phyloP scores from a whole-genome alignment of 2,329 filamentous ascomycete genomes.

The Uncinocarpus reesii region DNA sequence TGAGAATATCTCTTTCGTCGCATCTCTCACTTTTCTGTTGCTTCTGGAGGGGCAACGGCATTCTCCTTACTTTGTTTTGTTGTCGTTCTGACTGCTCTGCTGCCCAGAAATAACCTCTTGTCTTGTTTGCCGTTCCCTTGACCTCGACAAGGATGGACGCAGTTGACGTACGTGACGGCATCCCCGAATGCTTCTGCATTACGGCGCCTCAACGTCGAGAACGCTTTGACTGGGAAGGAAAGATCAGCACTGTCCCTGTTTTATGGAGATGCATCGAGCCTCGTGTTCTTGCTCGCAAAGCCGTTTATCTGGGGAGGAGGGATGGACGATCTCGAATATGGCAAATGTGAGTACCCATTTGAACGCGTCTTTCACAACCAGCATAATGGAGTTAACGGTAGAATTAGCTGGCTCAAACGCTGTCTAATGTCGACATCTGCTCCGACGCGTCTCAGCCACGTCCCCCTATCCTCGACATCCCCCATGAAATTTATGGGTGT shows the following conservation, averaged over 20 bases:
- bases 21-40: neutral
- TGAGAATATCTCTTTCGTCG: neutral
- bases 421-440: neutral
- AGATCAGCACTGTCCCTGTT: constrained; percentile 6
- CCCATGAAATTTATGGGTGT: constrained; percentile 8
- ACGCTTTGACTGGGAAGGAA: constrained; percentile 12
- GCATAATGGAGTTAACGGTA: neutral
- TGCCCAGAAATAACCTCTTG: neutral
- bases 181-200: constrained; percentile 10
- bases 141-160: neutral
- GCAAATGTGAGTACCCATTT: neutral
- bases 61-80: neutral
- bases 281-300: constrained; percentile 5
- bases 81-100: neutral
- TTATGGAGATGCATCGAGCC: constrained; percentile 8
- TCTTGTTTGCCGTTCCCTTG: neutral
- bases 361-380: neutral
- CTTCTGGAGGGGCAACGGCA: neutral
- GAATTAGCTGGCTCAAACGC: neutral
- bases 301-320: constrained; percentile 1
- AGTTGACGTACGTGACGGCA: neutral
- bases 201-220: constrained; percentile 7
- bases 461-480: constrained; percentile 2
- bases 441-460: neutral
- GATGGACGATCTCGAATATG: neutral